A percentile compares a stretch with the other conserved stretches of the same genome.
These are phyloP conservation scores for Hyaloscypha hepaticicola DNA, from an alignment of 495 filamentous ascomycete genomes.

Conservation along the genomic window DNA sequence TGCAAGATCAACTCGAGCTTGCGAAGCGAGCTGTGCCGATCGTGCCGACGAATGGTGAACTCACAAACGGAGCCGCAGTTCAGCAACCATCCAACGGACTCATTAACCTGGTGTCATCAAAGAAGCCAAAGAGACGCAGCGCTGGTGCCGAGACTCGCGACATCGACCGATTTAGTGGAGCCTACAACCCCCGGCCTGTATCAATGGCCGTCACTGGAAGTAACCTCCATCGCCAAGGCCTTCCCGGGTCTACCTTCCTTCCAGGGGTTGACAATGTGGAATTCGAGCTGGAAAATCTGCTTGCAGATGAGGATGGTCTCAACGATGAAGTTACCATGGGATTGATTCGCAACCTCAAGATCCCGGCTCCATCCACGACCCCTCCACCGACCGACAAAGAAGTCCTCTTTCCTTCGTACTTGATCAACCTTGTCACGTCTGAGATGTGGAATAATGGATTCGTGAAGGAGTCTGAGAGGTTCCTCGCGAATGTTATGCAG, in stretches of 20 bases:
- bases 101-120: conserved; percentile 94
- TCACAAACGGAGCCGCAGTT: conserved; percentile 61
- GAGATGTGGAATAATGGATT: conserved; percentile 99
- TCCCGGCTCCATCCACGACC: conserved; percentile 77
- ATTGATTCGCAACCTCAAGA: conserved; percentile 93
- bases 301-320: conserved; percentile 91
- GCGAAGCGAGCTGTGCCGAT: conserved; percentile 67
- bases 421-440: conserved; percentile 98
- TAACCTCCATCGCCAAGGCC: conserved; percentile 59
- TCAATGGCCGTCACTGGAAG: conserved; percentile 83
- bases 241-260: conserved; percentile 67
- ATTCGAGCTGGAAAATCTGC: conserved; percentile 85
- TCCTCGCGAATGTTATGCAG: conserved; percentile 99
- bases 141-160: conserved; percentile 85
- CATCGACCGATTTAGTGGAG: conserved; percentile 80
- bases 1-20: conserved; percentile 90
- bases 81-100: conserved; percentile 67
- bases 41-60: conserved; percentile 63
- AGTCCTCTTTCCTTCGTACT: conserved; percentile 95
- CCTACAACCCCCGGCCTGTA: conserved; percentile 91
- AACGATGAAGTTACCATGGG: conserved; percentile 97
- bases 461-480: conserved; percentile 98
- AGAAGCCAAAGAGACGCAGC: conserved; percentile 95
- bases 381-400: conserved; percentile 96
- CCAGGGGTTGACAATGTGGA: conserved; percentile 87